These are phyloP conservation scores for Penicillium sp. DNA, from an alignment of 2,329 filamentous ascomycete species.

Conservation along the genomic window DNA sequence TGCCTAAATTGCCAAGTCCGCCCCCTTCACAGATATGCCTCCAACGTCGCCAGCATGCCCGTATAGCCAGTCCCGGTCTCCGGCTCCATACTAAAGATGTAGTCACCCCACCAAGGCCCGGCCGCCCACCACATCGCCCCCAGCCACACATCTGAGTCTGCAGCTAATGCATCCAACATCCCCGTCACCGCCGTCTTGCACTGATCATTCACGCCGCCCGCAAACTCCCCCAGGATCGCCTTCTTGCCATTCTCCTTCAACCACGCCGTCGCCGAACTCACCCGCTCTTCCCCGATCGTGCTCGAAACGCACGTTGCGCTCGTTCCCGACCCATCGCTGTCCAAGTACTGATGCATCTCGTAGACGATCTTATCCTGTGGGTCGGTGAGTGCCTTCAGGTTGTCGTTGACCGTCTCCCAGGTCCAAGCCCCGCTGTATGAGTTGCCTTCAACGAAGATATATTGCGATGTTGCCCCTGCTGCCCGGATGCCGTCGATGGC, in stretches of 20 bases:
- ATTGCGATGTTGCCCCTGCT: slow-evolving; percentile 61
- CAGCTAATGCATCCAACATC: slow-evolving; percentile 53
- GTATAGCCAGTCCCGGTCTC: slow-evolving; percentile 49
- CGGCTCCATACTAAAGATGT: slow-evolving; percentile 58
- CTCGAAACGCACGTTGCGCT: slow-evolving; percentile 53
- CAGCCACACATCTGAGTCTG: slow-evolving; percentile 58
- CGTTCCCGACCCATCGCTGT: slow-evolving; percentile 60
- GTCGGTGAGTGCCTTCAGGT: slow-evolving; percentile 55
- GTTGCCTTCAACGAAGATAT: slow-evolving; percentile 64
- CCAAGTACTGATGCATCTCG: slow-evolving; percentile 67
- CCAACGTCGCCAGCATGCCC: slow-evolving; percentile 31
- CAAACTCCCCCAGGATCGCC: slow-evolving; percentile 60
- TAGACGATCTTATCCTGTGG: slow-evolving; percentile 59
- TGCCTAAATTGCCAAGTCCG: background rate
- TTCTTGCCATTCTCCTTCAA: slow-evolving; percentile 57
- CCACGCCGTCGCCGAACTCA: slow-evolving; percentile 56
- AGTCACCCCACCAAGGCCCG: slow-evolving; percentile 56
- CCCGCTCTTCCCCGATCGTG: slow-evolving; percentile 59
- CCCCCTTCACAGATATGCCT: slow-evolving; percentile 24
- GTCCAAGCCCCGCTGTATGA: slow-evolving; percentile 53
- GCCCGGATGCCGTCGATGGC: slow-evolving; percentile 66
- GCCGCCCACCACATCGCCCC: slow-evolving; percentile 61
- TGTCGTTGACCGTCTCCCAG: slow-evolving; percentile 51
- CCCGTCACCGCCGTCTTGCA: slow-evolving; percentile 57
- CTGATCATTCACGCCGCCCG: slow-evolving; percentile 54